phyloP scores from a whole-genome alignment of 495 filamentous ascomycete genomes.

The Xylaria venustula region DNA sequence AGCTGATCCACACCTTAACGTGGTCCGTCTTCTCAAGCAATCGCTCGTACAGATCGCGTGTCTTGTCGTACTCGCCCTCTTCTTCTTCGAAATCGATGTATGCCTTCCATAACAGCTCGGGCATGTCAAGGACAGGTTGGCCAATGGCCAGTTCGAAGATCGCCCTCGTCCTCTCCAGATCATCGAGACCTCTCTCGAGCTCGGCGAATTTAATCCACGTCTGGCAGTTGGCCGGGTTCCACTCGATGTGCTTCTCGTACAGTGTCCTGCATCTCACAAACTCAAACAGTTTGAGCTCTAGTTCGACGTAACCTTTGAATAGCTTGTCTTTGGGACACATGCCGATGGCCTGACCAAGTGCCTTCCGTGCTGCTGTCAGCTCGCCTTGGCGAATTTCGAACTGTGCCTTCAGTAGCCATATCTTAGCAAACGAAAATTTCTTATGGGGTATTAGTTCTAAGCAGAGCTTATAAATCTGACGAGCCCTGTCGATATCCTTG shows the following conservation, averaged over 20 bases:
- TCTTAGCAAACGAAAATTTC: constrained; percentile 94
- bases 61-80: constrained; percentile 80
- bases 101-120: constrained; percentile 92
- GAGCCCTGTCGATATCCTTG: constrained; percentile 74
- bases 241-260: constrained; percentile 90
- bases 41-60: constrained; percentile 84
- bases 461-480: constrained; percentile 88
- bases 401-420: constrained; percentile 91
- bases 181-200: constrained; percentile 84
- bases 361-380: constrained; percentile 76
- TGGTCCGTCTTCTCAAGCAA: constrained; percentile 91
- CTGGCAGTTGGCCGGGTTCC: constrained; percentile 82
- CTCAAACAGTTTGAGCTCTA: constrained; percentile 89
- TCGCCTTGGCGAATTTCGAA: constrained; percentile 90
- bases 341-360: constrained; percentile 83
- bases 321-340: constrained; percentile 95
- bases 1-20: constrained; percentile 98
- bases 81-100: constrained; percentile 99
- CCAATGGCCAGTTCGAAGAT: constrained; percentile 90
- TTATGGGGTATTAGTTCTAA: constrained; percentile 89
- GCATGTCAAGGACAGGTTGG: constrained; percentile 91
- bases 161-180: constrained; percentile 79
- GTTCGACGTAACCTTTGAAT: constrained; percentile 88
- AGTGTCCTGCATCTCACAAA: constrained; percentile 86
- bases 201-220: constrained; percentile 96